Conservation (phyloP, 1,139 yeast species). For the Geotrichum carabidarum region DNA sequence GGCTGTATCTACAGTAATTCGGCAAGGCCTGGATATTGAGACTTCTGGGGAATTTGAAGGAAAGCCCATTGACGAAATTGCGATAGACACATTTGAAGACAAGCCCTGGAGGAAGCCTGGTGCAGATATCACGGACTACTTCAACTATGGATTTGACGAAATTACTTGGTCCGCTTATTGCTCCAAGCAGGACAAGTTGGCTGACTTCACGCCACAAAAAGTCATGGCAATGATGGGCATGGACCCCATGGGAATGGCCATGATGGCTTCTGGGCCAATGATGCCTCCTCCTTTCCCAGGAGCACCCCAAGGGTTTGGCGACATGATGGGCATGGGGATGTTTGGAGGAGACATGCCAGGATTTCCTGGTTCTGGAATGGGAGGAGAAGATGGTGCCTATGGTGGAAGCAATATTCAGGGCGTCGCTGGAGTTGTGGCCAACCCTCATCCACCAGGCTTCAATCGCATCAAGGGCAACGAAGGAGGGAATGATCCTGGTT, state of each 20-base stretch:
- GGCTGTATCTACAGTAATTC: constrained; percentile 22
- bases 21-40: constrained; percentile 59
- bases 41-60: constrained; percentile 79
- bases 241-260: constrained; percentile 25
- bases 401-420: constrained; percentile 18
- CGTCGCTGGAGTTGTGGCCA: constrained; percentile 15
- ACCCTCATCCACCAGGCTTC: constrained; percentile 12
- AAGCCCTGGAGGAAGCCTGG: constrained; percentile 99
- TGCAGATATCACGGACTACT: constrained; percentile 88
- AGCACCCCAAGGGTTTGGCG: constrained; percentile 34
- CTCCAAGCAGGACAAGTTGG: constrained; percentile 75
- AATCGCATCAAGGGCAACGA: constrained; percentile 2
- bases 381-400: constrained; percentile 14
- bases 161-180: constrained; percentile 94
- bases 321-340: constrained; percentile 26
- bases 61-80: constrained; percentile 75
- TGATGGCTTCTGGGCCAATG: constrained; percentile 15
- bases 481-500: not conserved
- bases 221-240: constrained; percentile 33
- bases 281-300: constrained; percentile 32
- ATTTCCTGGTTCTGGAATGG: constrained; percentile 12
- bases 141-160: constrained; percentile 95
- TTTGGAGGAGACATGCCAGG: constrained; percentile 20
- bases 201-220: constrained; percentile 63
- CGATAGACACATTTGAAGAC: constrained; percentile 75